These are phyloP conservation scores for Globisporangium megalacanthum DNA, from an alignment of 352 stramenopile genomes.

Conservation along the genomic window DNA sequence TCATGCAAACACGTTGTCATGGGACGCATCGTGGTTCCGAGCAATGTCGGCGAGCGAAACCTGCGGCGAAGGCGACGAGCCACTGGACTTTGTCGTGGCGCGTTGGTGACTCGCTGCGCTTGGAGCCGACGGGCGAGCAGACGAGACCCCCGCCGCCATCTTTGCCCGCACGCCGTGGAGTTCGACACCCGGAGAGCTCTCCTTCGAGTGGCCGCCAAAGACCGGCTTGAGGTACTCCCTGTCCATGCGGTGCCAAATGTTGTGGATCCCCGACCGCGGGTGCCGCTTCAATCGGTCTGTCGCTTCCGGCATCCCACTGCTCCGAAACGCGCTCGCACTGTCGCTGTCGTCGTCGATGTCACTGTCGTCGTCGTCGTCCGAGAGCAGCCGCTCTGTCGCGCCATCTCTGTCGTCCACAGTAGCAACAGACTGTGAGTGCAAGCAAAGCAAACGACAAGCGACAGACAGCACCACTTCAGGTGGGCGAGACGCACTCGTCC, in stretches of 20 bases:
- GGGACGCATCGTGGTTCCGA: slow-evolving; percentile 34
- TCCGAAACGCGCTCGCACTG: slow-evolving; percentile 21
- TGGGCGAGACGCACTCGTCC: slow-evolving; percentile 39
- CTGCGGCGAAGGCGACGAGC: slow-evolving; percentile 12
- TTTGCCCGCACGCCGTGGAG: neutral
- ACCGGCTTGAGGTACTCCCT: slow-evolving; percentile 71
- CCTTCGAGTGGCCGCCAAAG: slow-evolving; percentile 37
- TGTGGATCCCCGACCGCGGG: slow-evolving; percentile 44
- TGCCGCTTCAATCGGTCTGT: slow-evolving; percentile 27
- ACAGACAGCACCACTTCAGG: neutral
- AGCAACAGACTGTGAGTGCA: neutral
- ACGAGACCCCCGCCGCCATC: slow-evolving; percentile 8
- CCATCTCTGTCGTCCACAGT: slow-evolving; percentile 18
- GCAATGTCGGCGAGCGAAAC: slow-evolving; percentile 56
- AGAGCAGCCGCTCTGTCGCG: slow-evolving; percentile 48
- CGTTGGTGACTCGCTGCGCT: neutral
- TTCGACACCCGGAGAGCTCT: slow-evolving; percentile 1
- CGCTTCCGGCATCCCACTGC: slow-evolving; percentile 18
- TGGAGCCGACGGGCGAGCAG: neutral
- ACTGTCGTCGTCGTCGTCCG: slow-evolving; percentile 39
- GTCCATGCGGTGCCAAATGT: slow-evolving; percentile 56
- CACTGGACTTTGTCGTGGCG: neutral
- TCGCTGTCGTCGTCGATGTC: slow-evolving; percentile 26
- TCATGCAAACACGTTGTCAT: slow-evolving; percentile 20
- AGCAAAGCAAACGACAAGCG: neutral